These are phyloP conservation scores for Aspergillus novoparasiticus DNA, from an alignment of 2,329 filamentous ascomycete genomes.

Conservation along the genomic window DNA sequence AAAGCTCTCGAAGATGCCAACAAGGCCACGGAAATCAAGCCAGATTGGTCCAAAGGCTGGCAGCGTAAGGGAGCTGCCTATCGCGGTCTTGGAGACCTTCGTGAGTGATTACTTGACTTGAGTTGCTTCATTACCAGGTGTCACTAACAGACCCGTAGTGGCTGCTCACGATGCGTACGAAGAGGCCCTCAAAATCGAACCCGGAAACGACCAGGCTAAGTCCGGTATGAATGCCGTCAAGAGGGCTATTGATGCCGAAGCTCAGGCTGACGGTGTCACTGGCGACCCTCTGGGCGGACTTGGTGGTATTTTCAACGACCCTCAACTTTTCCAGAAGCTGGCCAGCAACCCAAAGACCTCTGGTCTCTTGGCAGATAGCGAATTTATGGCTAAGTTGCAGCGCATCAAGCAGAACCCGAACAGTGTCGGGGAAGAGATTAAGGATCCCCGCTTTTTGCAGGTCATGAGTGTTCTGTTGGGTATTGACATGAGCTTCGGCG, in stretches of 20 bases:
- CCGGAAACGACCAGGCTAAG: constrained; percentile 89
- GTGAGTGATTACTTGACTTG: constrained; percentile 42
- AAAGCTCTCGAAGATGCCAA: constrained; percentile 84
- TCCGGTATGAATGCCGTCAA: constrained; percentile 81
- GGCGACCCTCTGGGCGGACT: constrained; percentile 74
- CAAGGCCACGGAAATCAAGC: constrained; percentile 92
- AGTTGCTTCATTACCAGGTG: neutral
- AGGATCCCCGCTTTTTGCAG: constrained; percentile 88
- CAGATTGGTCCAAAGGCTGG: constrained; percentile 98
- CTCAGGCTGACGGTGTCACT: constrained; percentile 60
- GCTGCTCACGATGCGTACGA: constrained; percentile 89
- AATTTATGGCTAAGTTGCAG: constrained; percentile 90
- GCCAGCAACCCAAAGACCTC: constrained; percentile 93
- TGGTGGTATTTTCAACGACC: constrained; percentile 93
- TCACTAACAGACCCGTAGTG: constrained; percentile 46
- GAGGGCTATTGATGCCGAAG: constrained; percentile 82
- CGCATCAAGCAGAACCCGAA: constrained; percentile 78
- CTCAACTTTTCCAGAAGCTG: constrained; percentile 85
- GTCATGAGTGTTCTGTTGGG: constrained; percentile 93
- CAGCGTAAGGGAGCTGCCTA: constrained; percentile 88
- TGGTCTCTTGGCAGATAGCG: constrained; percentile 73
- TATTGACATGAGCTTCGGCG: constrained; percentile 80
- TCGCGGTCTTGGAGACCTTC: constrained; percentile 82
- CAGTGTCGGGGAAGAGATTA: constrained; percentile 76
- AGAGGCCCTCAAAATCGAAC: constrained; percentile 89